Conservation (phyloP, 257 asterid genomes). For the Dorcoceras hygrometricum region DNA sequence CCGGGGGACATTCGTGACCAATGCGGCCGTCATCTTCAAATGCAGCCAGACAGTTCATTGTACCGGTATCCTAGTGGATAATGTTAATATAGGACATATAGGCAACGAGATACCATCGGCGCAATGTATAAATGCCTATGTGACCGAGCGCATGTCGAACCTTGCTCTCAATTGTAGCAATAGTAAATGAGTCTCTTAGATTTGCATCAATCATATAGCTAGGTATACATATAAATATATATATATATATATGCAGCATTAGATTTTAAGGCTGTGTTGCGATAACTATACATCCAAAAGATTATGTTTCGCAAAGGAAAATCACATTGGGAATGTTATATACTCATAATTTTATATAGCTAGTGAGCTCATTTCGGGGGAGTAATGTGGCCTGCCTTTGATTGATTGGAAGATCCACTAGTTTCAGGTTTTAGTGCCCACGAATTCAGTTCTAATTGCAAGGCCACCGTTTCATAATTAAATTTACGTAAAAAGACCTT, state of each 20-base stretch:
- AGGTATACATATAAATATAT: no score
- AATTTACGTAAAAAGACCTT: no score
- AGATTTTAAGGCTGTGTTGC: background rate
- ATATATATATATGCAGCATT: background rate
- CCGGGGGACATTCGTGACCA: slow-evolving; percentile 36
- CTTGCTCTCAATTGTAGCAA: slow-evolving; percentile 34
- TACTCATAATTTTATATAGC: no score
- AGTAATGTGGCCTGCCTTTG: no score
- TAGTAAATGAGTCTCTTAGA: background rate
- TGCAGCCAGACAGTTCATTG: slow-evolving; percentile 49
- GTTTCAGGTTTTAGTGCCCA: no score
- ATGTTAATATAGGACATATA: slow-evolving; percentile 34
- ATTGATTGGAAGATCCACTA: no score
- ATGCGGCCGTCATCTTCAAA: slow-evolving; percentile 34
- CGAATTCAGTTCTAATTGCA: no score
- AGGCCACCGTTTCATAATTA: no score
- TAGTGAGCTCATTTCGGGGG: no score
- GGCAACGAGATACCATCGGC: slow-evolving; percentile 3
- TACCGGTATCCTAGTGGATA: slow-evolving; percentile 32
- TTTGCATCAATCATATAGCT: background rate
- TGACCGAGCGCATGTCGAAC: slow-evolving; percentile 16
- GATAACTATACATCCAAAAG: no score
- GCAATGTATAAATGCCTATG: slow-evolving; percentile 41
- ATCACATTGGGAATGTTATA: no score
- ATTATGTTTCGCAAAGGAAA: no score